phyloP scores from a whole-genome alignment of 192 early-diverging fungal genomes.

The Backusella tarrabulga region DNA sequence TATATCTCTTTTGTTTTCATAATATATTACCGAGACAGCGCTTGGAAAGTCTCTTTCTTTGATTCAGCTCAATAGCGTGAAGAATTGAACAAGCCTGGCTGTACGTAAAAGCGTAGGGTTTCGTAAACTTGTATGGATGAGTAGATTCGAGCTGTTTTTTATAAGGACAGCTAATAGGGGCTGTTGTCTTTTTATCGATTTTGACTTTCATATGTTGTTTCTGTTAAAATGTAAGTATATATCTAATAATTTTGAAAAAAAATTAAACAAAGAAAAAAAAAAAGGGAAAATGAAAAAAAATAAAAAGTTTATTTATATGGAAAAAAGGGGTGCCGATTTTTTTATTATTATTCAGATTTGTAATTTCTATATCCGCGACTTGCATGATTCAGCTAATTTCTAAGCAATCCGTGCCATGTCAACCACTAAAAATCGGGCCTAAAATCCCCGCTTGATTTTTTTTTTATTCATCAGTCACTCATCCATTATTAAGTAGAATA shows the following conservation, averaged over 20 bases:
- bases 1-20: background rate
- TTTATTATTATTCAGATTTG: background rate
- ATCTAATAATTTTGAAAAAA: background rate
- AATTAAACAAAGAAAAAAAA: conserved; percentile 7
- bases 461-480: background rate
- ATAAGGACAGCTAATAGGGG: background rate
- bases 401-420: background rate
- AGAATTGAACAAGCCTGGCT: background rate
- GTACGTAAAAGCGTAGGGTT: background rate
- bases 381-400: conserved; percentile 16
- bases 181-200: background rate
- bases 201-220: conserved; percentile 6
- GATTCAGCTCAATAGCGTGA: conserved; percentile 8
- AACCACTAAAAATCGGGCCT: background rate
- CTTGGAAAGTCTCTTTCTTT: background rate
- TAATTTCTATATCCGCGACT: conserved; percentile 12
- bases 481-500: background rate
- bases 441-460: background rate
- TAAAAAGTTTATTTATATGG: conserved; percentile 7
- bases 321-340: background rate
- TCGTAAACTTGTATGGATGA: conserved; percentile 3
- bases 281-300: background rate
- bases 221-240: background rate
- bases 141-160: conserved; percentile 11
- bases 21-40: conserved; percentile 8